Evolutionary conservation across 2,329 filamentous ascomycete genomes (phyloP).

Genomic region (Cladobotryum mycophilum): DNA sequence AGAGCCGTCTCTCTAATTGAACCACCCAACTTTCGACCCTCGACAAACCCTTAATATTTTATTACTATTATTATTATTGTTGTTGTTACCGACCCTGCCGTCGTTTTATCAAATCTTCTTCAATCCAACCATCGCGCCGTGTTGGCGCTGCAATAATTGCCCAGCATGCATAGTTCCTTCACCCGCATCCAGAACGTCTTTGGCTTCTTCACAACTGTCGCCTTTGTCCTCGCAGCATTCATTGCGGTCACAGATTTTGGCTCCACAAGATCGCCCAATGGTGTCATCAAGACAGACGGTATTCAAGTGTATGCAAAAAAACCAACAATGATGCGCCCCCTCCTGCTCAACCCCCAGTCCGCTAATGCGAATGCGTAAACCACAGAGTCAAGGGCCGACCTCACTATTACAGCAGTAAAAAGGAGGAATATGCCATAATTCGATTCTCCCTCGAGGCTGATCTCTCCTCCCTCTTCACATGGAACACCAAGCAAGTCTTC

Average conservation of each 20-base stretch:
- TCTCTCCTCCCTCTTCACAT: constrained; percentile 87
- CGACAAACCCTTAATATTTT: too few species aligned
- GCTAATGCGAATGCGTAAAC: background rate
- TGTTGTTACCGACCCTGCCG: too few species aligned
- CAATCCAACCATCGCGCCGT: background rate
- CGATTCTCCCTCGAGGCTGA: constrained; percentile 91
- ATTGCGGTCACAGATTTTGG: constrained; percentile 77
- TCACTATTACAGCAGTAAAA: constrained; percentile 90
- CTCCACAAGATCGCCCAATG: constrained; percentile 59
- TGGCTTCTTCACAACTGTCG: constrained; percentile 95
- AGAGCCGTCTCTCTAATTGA: too few species aligned
- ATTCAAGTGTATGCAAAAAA: constrained; percentile 69
- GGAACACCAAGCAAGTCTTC: constrained; percentile 99
- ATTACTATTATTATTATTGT: too few species aligned
- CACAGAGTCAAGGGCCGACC: constrained; percentile 77
- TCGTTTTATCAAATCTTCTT: background rate
- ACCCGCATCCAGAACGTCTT: constrained; percentile 88
- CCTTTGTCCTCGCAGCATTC: constrained; percentile 70
- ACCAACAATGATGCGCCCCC: too few species aligned
- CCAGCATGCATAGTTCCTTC: constrained; percentile 77
- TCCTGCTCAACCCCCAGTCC: background rate
- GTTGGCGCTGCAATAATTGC: constrained; percentile 10
- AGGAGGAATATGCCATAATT: constrained; percentile 93
- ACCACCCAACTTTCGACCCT: too few species aligned
- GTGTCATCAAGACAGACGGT: constrained; percentile 60